phyloP scores from a whole-genome alignment of 2,329 filamentous ascomycete species.

The Colletotrichum costaricense region DNA sequence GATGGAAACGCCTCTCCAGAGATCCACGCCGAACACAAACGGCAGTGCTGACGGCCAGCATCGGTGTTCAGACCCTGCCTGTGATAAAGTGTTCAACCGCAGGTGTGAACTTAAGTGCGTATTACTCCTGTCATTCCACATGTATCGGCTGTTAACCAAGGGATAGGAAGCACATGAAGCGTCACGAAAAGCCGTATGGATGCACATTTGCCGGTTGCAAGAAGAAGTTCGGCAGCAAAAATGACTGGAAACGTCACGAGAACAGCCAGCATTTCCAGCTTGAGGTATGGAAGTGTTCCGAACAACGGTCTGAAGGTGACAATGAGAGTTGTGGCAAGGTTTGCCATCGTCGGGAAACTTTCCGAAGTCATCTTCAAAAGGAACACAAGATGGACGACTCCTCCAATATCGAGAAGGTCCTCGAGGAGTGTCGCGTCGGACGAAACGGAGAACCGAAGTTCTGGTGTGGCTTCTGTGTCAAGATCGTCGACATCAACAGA shows the following conservation, averaged over 20 bases:
- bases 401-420: conserved; percentile 51
- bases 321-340: conserved; percentile 64
- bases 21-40: conserved; percentile 18
- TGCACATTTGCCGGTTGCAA: conserved; percentile 79
- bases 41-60: neutral
- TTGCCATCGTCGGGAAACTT: conserved; percentile 68
- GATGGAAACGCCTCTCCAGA: conserved; percentile 27
- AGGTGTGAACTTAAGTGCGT: conserved; percentile 69
- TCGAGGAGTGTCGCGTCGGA: conserved; percentile 70
- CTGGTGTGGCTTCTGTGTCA: conserved; percentile 88
- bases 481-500: conserved; percentile 63
- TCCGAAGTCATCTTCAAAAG: conserved; percentile 69
- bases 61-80: conserved; percentile 41
- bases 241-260: conserved; percentile 94
- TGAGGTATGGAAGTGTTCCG: conserved; percentile 78
- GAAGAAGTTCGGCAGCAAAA: conserved; percentile 89
- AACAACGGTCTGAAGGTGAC: conserved; percentile 38
- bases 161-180: conserved; percentile 82
- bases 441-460: conserved; percentile 74
- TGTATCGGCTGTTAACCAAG: conserved; percentile 37
- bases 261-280: conserved; percentile 79
- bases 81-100: conserved; percentile 59
- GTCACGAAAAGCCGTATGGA: conserved; percentile 83
- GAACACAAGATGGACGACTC: conserved; percentile 55
- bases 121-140: neutral